Conservation (phyloP, 1,284 basidiomycete species). For the Irpex rosettiformis region DNA sequence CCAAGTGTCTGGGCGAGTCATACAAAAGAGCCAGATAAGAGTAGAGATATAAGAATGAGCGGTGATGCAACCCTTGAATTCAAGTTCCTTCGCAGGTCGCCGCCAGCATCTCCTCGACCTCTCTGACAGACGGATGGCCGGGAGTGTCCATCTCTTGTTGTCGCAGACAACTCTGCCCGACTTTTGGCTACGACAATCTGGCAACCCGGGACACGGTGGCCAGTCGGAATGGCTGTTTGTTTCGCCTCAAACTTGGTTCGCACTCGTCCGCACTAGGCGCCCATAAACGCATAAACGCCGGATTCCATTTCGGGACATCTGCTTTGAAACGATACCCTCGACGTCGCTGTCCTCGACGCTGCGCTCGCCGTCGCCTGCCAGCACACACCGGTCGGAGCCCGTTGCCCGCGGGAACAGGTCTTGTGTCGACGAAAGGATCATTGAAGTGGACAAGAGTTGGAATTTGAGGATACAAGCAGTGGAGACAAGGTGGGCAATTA, state of each 20-base stretch:
- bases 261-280: neutral
- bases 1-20: neutral
- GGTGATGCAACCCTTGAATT: no score
- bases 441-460: neutral
- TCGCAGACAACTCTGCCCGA: neutral
- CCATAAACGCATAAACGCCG: neutral
- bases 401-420: neutral
- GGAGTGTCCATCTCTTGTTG: neutral
- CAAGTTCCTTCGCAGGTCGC: neutral
- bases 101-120: neutral
- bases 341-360: neutral
- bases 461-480: neutral
- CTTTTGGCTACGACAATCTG: neutral
- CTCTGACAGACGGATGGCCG: neutral
- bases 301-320: conserved; percentile 10
- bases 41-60: neutral
- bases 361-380: neutral
- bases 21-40: neutral
- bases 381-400: neutral
- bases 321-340: conserved; percentile 7
- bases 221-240: neutral
- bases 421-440: neutral
- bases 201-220: neutral
- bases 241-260: no score
- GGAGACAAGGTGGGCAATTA: conserved; percentile 12